Evolutionary conservation across 2,329 filamentous ascomycete species (phyloP), one percentile per base, ranked within the genome.

Genomic region (Coleophoma cylindrospora): DNA sequence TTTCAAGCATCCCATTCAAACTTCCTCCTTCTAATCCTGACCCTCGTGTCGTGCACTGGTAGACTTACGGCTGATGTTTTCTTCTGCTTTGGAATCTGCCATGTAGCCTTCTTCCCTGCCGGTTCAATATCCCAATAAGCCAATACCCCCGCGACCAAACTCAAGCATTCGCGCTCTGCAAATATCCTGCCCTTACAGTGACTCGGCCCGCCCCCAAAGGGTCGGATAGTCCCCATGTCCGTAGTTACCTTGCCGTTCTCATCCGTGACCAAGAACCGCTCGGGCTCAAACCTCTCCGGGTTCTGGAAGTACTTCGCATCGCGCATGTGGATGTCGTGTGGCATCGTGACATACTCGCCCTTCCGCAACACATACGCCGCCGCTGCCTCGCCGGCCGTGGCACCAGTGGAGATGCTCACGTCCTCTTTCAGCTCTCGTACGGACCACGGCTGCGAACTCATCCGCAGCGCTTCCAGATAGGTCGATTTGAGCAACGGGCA

Each of bases 71-170:
- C 74, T 48, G 70, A 74, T 6, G 73, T 74, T 54, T 69, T 72
- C 57, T 61, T 69, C 59, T 72, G 70, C 38, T 64, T 66, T 0
- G 82, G 81, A 40, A 83, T 67, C 15, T 68, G 67, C 73, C 80
- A 81, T 1, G 64, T 66, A 7, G 65, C 66, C 19, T 53, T 53
- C 14, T 70, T 69, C 44, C 63, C 64, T 1, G 66, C 69, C 0
- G 76, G 70, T 48, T 75, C 66, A 50, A 83, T 73, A 40, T 83
- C 75, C 78, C 79, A 84, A 57, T 79, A 69, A 6, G 71, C 67
- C 17, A 83, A 59, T 19, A 83, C 70, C 1, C 73, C 71, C 14
- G 78, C 77, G 1, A 72, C 70, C 41, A 79, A 74, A 21, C 73
- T 64, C 40, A 83, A 56, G 15, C 74, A 70, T 57, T 76, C 70